Conservation (phyloP, 495 filamentous ascomycete species). For the Alectoria sarmentosa region DNA sequence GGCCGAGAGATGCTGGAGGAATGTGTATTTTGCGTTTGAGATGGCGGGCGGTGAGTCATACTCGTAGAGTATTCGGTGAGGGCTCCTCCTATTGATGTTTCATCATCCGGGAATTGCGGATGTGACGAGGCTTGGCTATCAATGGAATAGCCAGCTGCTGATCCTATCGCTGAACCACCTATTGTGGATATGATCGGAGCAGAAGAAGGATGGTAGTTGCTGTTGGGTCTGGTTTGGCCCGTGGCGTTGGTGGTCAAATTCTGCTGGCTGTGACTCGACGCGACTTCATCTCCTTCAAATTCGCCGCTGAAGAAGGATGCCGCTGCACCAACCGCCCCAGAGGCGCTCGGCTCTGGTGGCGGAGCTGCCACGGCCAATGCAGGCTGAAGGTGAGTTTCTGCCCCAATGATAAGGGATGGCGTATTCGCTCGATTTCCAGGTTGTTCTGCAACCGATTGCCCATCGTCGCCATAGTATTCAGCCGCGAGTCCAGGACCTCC, state of each 20-base stretch:
- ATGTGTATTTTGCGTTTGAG: constrained; percentile 12
- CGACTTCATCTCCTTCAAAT: constrained; percentile 15
- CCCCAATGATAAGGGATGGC: constrained; percentile 45
- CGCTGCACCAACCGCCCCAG: constrained; percentile 45
- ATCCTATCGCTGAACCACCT: constrained; percentile 41
- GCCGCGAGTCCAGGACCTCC: constrained; percentile 49
- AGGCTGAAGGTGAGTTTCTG: constrained; percentile 45
- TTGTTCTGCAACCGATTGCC: constrained; percentile 53
- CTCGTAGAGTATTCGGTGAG: constrained; percentile 25
- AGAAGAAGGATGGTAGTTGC: constrained; percentile 25
- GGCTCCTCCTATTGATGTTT: constrained; percentile 25
- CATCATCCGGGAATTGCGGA: constrained; percentile 29
- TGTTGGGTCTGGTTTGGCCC: constrained; percentile 12
- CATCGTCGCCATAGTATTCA: constrained; percentile 61
- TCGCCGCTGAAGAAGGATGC: constrained; percentile 38
- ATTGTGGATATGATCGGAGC: constrained; percentile 31
- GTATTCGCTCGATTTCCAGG: constrained; percentile 50
- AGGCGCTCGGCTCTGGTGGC: constrained; percentile 46
- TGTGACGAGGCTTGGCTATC: constrained; percentile 35
- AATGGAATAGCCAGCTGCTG: constrained; percentile 44
- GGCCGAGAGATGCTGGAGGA: constrained; percentile 20
- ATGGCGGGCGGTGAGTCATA: constrained; percentile 15
- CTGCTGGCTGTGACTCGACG: constrained; percentile 13
- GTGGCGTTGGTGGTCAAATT: constrained; percentile 6
- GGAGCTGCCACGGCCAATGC: constrained; percentile 42